Conservation (phyloP, 1,139 yeast species). For the Hanseniaspora sp. region DNA sequence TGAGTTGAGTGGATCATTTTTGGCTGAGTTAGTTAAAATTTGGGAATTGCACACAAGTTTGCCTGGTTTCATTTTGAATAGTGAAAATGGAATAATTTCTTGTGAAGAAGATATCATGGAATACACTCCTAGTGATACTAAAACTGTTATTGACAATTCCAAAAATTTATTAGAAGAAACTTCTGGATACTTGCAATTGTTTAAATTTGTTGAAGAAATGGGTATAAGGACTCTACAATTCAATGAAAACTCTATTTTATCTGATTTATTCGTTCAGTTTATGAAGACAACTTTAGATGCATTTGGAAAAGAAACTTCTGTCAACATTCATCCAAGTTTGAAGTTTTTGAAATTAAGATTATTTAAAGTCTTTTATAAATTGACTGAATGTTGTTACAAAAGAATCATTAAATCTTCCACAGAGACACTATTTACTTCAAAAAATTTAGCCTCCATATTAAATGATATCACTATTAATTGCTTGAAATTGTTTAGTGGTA, state of each 20-base stretch:
- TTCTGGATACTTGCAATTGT: constrained; percentile 2
- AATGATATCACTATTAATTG: not conserved
- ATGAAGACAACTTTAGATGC: constrained; percentile 3
- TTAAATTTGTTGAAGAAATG: constrained; percentile 7
- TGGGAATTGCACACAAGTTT: constrained; percentile 58
- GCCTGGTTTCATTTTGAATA: constrained; percentile 31
- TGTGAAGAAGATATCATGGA: constrained; percentile 74
- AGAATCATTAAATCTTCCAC: constrained; percentile 1
- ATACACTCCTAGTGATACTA: constrained; percentile 73
- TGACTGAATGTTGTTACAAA: constrained; percentile 8
- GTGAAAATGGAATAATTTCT: constrained; percentile 43
- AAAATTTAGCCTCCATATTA: not conserved
- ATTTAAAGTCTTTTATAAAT: not conserved
- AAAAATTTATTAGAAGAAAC: constrained; percentile 19
- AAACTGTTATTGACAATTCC: constrained; percentile 45
- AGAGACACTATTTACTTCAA: constrained; percentile 5
- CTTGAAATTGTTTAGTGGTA: constrained; percentile 1
- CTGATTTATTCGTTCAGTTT: constrained; percentile 9
- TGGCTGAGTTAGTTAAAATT: constrained; percentile 50
- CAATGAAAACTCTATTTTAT: not conserved
- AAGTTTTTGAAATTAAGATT: constrained; percentile 5
- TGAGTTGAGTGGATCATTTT: constrained; percentile 45
- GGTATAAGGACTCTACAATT: constrained; percentile 6
- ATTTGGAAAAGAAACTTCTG: not conserved
- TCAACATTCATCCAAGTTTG: constrained; percentile 10